Percentiles rank a stretch among this genome's conserved stretches.
Conservation (phyloP, 805 yeast genomes). For the Yueomyces sp. region DNA sequence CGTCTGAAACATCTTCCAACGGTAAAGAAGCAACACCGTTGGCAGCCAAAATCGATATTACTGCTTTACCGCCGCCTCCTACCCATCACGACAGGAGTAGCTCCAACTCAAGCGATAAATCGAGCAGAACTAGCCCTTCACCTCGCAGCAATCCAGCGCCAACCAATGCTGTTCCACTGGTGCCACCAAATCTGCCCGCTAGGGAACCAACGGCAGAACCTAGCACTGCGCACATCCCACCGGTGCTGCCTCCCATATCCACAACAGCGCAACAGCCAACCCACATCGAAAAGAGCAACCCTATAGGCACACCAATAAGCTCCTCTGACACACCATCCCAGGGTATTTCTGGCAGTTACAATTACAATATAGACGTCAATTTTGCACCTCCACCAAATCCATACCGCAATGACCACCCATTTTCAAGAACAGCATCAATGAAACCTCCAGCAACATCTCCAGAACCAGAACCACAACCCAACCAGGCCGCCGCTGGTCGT, state of each 20-base stretch:
- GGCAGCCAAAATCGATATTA: slow-evolving; percentile 7
- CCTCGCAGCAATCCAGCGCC: not conserved
- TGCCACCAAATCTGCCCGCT: not conserved
- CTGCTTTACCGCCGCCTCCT: slow-evolving; percentile 20
- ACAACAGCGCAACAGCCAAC: not conserved
- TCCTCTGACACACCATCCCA: slow-evolving; percentile 14
- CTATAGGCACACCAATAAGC: not conserved
- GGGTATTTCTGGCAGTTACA: slow-evolving; percentile 23
- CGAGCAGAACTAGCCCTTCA: not conserved
- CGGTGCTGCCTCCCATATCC: not conserved
- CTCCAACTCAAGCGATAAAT: not conserved
- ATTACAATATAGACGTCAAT: slow-evolving; percentile 22
- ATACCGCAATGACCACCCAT: slow-evolving; percentile 4
- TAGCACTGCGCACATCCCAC: not conserved
- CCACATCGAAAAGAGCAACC: not conserved
- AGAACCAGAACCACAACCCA: not conserved
- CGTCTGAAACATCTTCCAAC: too few species aligned
- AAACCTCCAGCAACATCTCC: not conserved
- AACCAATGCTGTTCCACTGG: not conserved
- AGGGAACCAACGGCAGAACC: not conserved
- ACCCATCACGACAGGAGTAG: slow-evolving; percentile 15
- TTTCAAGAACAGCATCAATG: not conserved
- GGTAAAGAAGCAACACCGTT: slow-evolving; percentile 1
- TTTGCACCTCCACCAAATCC: slow-evolving; percentile 31
- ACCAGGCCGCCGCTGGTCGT: too few species aligned